Base-by-base conservation (phyloP, 495 filamentous ascomycete species). In the Penicillium silybi region DNA sequence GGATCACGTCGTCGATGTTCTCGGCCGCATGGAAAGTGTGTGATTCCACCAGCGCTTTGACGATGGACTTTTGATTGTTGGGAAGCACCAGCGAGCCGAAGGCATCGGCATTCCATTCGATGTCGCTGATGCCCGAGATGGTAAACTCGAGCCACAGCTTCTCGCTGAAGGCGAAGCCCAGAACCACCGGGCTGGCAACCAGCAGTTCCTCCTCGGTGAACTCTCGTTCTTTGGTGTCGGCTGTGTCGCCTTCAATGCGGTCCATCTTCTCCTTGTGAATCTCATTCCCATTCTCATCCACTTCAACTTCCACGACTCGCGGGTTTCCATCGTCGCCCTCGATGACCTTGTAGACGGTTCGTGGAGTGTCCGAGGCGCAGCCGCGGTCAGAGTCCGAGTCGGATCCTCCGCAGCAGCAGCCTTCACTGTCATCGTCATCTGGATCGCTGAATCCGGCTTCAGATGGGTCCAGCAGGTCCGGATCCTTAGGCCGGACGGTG, bases 61-160 rank as follows among this genome's bases (percentile, higher is more conserved):
- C 88, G 46, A 93, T 89, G 15, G 81, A 80, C 56, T 95, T 93
- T 46, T 88, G 87, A 49, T 86, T 85, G 13, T 79, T 71, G 2
- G 87, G 83, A 9, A 95, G 74, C 3, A 93, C 87, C 16, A 95
- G 79, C 3, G 82, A 85, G 49, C 86, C 80, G 60, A 90, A 93
- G 4, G 90, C 89, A n/a, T 81, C 77, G 39, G 85, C 83, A 61
- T 93, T 88, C 87, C 87, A 95, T 29, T 82, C 74, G 56, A 91
- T 92, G 19, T 92, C 87, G 51, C 83, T 84, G 61, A 97, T 81
- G 11, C 87, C 85, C 0, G 86, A 89, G 41, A 97, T 84, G 18
- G 84, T 85, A 59, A 96, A 95, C 68, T 96, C 89, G 0, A 96
- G 80, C 92, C 91, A 97, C 2, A 90, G 72, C 73, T 95, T 96